Evolutionary conservation across 2,329 filamentous ascomycete genomes (phyloP).

Genomic region (Aspergillus jensenii): DNA sequence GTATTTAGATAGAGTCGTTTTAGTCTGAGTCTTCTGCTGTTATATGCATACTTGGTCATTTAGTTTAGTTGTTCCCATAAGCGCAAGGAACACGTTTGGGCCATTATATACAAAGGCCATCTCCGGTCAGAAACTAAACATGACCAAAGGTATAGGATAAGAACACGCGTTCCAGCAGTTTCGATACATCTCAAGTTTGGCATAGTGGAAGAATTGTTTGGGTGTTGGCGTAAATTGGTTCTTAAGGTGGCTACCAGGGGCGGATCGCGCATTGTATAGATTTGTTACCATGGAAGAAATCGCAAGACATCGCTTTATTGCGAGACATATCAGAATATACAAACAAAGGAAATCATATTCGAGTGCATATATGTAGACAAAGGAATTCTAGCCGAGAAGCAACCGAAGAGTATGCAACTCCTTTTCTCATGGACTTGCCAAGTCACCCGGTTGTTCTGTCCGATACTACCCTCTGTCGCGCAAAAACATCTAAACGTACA

Average conservation of each 20-base stretch:
- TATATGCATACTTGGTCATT: neutral
- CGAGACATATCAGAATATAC: neutral
- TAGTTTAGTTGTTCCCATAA: neutral
- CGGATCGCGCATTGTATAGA: neutral
- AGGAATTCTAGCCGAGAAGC: constrained; percentile 19
- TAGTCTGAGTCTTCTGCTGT: neutral
- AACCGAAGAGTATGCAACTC: constrained; percentile 22
- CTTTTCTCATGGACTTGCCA: constrained; percentile 13
- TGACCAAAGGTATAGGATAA: no score
- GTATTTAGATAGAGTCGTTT: neutral
- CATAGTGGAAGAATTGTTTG: neutral
- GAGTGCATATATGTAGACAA: constrained; percentile 26
- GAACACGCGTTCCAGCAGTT: no score
- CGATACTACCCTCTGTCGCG: constrained; percentile 29
- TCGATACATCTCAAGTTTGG: no score
- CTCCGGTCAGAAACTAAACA: neutral
- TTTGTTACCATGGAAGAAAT: neutral
- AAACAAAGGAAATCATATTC: constrained; percentile 34
- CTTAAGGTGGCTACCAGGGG: neutral
- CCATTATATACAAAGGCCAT: neutral
- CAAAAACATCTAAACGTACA: constrained; percentile 43
- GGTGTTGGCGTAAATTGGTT: neutral
- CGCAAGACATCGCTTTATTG: neutral
- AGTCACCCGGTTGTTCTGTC: constrained; percentile 20
- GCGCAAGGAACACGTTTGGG: neutral